These are phyloP conservation scores for Tolypocladium tundrense DNA, from an alignment of 2,329 filamentous ascomycete genomes.

Conservation along the genomic window DNA sequence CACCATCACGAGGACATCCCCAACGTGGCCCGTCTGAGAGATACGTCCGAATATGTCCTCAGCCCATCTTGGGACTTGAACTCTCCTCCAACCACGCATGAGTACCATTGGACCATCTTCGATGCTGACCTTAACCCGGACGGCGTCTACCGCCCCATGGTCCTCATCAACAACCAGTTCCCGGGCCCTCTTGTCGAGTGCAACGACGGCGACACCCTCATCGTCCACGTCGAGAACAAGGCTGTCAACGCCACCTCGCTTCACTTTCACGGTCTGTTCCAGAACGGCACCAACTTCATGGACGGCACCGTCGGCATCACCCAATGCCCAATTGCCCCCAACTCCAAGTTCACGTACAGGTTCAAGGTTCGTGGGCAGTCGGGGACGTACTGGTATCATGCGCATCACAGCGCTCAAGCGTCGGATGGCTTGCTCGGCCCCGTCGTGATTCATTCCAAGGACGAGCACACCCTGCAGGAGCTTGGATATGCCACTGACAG, in stretches of 20 bases:
- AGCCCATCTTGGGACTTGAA: constrained; percentile 44
- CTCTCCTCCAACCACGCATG: constrained; percentile 37
- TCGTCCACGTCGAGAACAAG: constrained; percentile 60
- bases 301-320: constrained; percentile 60
- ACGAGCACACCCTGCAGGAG: constrained; percentile 20
- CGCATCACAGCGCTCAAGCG: constrained; percentile 53
- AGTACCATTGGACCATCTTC: constrained; percentile 50
- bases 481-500: constrained; percentile 35
- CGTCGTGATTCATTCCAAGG: constrained; percentile 52
- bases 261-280: constrained; percentile 71
- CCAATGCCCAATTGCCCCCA: constrained; percentile 57
- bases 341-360: constrained; percentile 52
- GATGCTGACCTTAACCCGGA: constrained; percentile 52
- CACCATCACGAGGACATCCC: constrained; percentile 14
- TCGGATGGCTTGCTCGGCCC: constrained; percentile 60
- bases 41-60: constrained; percentile 44
- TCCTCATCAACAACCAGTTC: constrained; percentile 66
- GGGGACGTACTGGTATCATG: constrained; percentile 52
- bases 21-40: constrained; percentile 14
- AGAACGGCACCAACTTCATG: constrained; percentile 66
- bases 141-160: constrained; percentile 45
- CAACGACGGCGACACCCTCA: constrained; percentile 61
- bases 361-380: constrained; percentile 49
- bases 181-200: constrained; percentile 64
- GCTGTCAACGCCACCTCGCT: constrained; percentile 56